A percentile compares a stretch with the other conserved stretches of the same genome.
phyloP scores from a whole-genome alignment of 2,329 filamentous ascomycete species.

The Pochonia chlamydosporia region DNA sequence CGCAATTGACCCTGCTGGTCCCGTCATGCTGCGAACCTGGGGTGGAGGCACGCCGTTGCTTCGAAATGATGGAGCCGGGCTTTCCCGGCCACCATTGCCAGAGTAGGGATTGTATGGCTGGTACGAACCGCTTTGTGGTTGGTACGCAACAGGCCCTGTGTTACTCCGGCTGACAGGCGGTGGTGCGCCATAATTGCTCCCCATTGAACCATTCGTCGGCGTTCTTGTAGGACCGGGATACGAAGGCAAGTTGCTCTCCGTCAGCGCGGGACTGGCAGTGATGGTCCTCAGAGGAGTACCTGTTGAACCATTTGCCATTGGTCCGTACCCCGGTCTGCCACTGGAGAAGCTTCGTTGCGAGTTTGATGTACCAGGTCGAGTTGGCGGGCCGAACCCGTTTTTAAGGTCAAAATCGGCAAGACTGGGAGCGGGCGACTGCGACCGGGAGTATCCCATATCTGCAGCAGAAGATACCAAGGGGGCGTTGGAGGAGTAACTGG shows the following conservation, averaged over 20 bases:
- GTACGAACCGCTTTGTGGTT: slow-evolving; percentile 3
- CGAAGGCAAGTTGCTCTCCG: slow-evolving; percentile 20
- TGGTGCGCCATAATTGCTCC: slow-evolving; percentile 19
- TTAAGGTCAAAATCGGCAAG: slow-evolving; percentile 22
- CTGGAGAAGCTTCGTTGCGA: slow-evolving; percentile 27
- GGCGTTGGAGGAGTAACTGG: slow-evolving; percentile 59
- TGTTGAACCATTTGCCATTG: slow-evolving; percentile 12
- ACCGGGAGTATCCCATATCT: slow-evolving; percentile 49
- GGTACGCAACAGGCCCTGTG: neutral
- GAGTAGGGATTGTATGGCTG: slow-evolving; percentile 21
- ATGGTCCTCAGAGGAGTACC: slow-evolving; percentile 14
- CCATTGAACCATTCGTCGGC: slow-evolving; percentile 23
- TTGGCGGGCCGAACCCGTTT: slow-evolving; percentile 18
- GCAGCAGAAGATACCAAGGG: slow-evolving; percentile 56
- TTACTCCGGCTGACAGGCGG: slow-evolving; percentile 10
- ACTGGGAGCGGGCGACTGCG: slow-evolving; percentile 30
- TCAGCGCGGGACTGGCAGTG: slow-evolving; percentile 23
- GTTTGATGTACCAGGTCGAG: slow-evolving; percentile 28
- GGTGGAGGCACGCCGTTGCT: slow-evolving; percentile 13
- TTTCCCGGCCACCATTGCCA: slow-evolving; percentile 18
- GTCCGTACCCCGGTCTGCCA: slow-evolving; percentile 11
- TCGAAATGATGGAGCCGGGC: slow-evolving; percentile 25
- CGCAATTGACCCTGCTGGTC: slow-evolving; percentile 15
- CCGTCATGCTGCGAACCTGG: slow-evolving; percentile 31
- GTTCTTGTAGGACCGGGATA: slow-evolving; percentile 28